Base-by-base conservation (phyloP, 257 asterid species). In the Nicotiana paniculata region DNA sequence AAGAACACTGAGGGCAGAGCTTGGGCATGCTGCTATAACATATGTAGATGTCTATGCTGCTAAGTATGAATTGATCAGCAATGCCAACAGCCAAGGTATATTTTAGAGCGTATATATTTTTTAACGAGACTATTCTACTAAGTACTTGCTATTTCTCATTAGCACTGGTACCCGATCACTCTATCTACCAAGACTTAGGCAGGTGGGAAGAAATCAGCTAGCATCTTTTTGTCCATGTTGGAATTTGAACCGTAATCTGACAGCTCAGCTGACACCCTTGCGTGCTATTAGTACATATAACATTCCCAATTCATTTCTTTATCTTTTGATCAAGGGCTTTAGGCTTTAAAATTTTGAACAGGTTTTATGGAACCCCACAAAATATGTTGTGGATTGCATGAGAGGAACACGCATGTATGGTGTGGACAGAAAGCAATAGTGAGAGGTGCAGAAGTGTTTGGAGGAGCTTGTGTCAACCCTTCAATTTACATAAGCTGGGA, bases 401-500 rank as follows among this genome's bases (percentile, higher is more conserved):
- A 88, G 32, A 77, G 61, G 1, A 93, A 85, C 9, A 65, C 84
- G 15, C 92, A 90, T 78, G 86, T 95, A 15, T 84, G 89, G 89
- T 93, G 98, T 43, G 98, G 99, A 58, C 84, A 87, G 10, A 90
- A 58, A 67, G 91, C 88, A 79, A 86, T 4, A 1, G 87, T 92
- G 26, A 92, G 91, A 58, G 98, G 93, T 0, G 91, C 35, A 10
- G 84, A 90, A 81, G 91, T 93, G 4, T 80, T 28, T 46, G 95
- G 90, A 0, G 93, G 82, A 30, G 87, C 99, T n/a, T 95, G 98
- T 79, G 30, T 79, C 54, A 82, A 88, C 35, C 93, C 97, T 55
- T 81, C 90, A 0, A 77, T 53, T 48, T 81, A 83, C 15, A 86
- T 95, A 37, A 95, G 99, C 76, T 95, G 99, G 99, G 99, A 93